phyloP scores from a whole-genome alignment of 345 rosid species.

The Syzygium aromaticum region DNA sequence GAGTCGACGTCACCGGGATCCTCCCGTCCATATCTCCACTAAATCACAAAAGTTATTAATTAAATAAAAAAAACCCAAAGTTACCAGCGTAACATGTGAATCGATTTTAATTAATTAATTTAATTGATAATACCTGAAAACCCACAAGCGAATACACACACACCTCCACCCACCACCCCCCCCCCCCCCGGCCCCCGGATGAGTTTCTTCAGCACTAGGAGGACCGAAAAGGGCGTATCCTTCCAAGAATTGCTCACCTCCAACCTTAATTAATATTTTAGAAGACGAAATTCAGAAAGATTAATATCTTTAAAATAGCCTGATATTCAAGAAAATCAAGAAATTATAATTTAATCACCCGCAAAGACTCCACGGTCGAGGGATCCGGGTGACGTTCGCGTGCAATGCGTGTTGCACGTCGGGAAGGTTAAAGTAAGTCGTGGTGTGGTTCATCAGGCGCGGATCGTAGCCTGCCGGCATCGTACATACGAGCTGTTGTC shows the following conservation, averaged over 20 bases:
- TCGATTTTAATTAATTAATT: not conserved
- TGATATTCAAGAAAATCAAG: not conserved
- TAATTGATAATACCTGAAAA: slow-evolving; percentile 32
- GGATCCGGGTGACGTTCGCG: slow-evolving; percentile 60
- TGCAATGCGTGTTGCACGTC: slow-evolving; percentile 89
- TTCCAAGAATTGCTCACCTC: slow-evolving; percentile 16
- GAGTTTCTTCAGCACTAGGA: slow-evolving; percentile 46
- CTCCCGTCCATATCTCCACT: slow-evolving; percentile 83
- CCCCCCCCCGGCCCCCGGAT: slow-evolving; percentile 46
- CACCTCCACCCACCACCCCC: too few relatives aligned
- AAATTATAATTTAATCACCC: slow-evolving; percentile 12
- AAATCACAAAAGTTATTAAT: not conserved
- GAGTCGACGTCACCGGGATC: slow-evolving; percentile 59
- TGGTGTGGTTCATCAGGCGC: slow-evolving; percentile 70
- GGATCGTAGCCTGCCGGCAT: slow-evolving; percentile 91
- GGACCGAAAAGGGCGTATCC: slow-evolving; percentile 41
- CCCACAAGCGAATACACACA: slow-evolving; percentile 58
- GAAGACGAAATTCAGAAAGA: not conserved
- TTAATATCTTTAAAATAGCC: not conserved
- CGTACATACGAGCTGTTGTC: slow-evolving; percentile 41
- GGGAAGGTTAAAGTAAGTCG: slow-evolving; percentile 61
- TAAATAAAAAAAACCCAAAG: not conserved
- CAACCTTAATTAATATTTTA: slow-evolving; percentile 11
- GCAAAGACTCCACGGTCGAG: slow-evolving; percentile 71
- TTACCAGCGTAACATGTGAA: not conserved